These are phyloP conservation scores for Aspergillaceae sp. DNA, from an alignment of 2,329 filamentous ascomycete species.

Conservation along the genomic window DNA sequence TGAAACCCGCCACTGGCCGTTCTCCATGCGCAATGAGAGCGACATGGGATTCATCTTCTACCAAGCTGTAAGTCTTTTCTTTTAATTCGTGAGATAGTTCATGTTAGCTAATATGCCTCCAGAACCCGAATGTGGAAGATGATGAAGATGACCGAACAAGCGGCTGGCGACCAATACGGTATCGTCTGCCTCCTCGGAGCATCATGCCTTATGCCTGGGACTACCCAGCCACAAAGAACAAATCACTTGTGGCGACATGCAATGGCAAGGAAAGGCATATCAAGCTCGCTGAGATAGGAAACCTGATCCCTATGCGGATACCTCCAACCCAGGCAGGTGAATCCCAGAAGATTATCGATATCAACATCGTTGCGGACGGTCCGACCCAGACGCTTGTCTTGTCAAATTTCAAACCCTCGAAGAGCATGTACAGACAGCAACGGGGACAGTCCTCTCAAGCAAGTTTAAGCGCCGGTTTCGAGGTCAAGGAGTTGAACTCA, in stretches of 20 bases:
- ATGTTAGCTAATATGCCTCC: slow-evolving; percentile 3
- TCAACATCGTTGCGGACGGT: slow-evolving; percentile 91
- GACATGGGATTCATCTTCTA: slow-evolving; percentile 95
- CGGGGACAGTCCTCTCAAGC: slow-evolving; percentile 47
- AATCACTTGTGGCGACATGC: slow-evolving; percentile 76
- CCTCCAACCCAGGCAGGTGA: slow-evolving; percentile 53
- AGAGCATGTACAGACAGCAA: slow-evolving; percentile 77
- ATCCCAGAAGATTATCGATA: slow-evolving; percentile 80
- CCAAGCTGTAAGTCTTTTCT: slow-evolving; percentile 53
- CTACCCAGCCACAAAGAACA: slow-evolving; percentile 93
- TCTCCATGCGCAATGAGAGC: slow-evolving; percentile 97
- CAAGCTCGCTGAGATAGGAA: slow-evolving; percentile 92
- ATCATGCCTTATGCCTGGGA: slow-evolving; percentile 99
- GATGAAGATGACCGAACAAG: slow-evolving; percentile 70
- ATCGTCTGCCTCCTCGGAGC: slow-evolving; percentile 82
- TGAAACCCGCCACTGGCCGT: slow-evolving; percentile 94
- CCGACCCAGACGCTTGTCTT: slow-evolving; percentile 91
- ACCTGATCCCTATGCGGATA: slow-evolving; percentile 88
- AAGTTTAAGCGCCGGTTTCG: slow-evolving; percentile 63
- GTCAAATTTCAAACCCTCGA: slow-evolving; percentile 86
- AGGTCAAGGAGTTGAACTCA: slow-evolving; percentile 86
- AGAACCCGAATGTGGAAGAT: slow-evolving; percentile 81
- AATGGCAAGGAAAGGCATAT: slow-evolving; percentile 79
- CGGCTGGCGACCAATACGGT: slow-evolving; percentile 86
- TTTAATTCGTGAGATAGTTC: neutral